Evolutionary conservation across 352 stramenopile species (phyloP).

Genomic region (Pythium plurisporium): DNA sequence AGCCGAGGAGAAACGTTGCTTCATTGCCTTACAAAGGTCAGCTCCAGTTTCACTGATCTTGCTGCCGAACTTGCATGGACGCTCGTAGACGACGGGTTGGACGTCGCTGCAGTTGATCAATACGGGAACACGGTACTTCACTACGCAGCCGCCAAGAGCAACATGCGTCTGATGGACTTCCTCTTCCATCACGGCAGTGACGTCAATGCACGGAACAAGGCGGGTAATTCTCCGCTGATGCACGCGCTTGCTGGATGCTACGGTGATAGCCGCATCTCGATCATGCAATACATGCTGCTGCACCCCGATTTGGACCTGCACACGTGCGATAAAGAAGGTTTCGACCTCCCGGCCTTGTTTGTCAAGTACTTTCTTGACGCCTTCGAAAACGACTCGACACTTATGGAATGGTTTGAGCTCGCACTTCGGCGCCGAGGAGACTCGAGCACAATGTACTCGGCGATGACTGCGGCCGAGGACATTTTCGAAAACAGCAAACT

Average conservation of each 20-base stretch:
- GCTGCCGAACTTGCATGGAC: slow-evolving; percentile 58
- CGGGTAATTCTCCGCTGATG: slow-evolving; percentile 47
- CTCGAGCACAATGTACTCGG: neutral
- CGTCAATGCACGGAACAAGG: slow-evolving; percentile 37
- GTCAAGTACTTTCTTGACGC: slow-evolving; percentile 41
- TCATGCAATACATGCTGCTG: slow-evolving; percentile 9
- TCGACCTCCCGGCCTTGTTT: slow-evolving; percentile 17
- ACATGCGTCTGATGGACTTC: slow-evolving; percentile 67
- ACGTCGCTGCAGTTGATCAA: slow-evolving; percentile 22
- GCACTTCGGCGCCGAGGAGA: neutral
- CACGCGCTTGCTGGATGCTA: slow-evolving; percentile 40
- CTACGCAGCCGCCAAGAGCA: slow-evolving; percentile 46
- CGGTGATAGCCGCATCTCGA: slow-evolving; percentile 19
- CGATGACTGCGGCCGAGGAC: slow-evolving; percentile 6
- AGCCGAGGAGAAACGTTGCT: slow-evolving; percentile 43
- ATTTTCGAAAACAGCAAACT: slow-evolving; percentile 32
- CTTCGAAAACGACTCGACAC: slow-evolving; percentile 22
- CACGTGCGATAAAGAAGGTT: neutral
- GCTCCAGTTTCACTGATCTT: slow-evolving; percentile 49
- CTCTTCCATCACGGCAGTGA: slow-evolving; percentile 49
- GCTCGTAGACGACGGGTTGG: slow-evolving; percentile 50
- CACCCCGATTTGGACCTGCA: neutral
- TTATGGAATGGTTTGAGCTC: slow-evolving; percentile 38
- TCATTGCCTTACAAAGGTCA: slow-evolving; percentile 53
- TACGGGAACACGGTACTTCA: slow-evolving; percentile 49